Evolutionary conservation across 495 filamentous ascomycete genomes (phyloP), one percentile per base, ranked within the genome.

Genomic region (Aspergillus conjunctus): DNA sequence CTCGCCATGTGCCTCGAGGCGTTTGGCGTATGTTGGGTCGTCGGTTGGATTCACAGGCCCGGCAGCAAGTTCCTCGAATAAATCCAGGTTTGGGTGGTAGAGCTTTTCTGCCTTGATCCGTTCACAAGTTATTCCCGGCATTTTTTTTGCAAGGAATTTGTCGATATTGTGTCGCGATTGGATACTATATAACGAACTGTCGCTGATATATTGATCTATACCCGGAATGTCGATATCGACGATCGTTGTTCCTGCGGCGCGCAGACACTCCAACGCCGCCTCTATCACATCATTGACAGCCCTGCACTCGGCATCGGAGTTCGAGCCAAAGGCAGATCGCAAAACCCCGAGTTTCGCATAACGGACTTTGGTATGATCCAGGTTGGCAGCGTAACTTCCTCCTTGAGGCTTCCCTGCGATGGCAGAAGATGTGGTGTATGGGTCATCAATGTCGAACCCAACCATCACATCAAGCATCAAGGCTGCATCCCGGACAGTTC

Each of bases 401-500:
- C 34, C 34, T 1, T 37, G 1, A 14, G 34, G 34, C 3, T 37
- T 37, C 14, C 34, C 34, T 37, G 34, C 34, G 34, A 37, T 14
- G 34, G 14, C 34, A 0, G 34, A 8, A 0, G 34, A 9, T 1
- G 34, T 37, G 1, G 34, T 37, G 14, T 37, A 37, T 8, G 34
- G 34, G 14, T 37, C 34, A 8, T 37, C 14, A 14, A 14, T 8
- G 34, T 37, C 34, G 34, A 37, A 37, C 14, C 34, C 34, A 14
- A 14, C 34, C 9, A 37, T 37, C 1, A 14, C 34, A 14, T 37
- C 34, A 3, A 37, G 34, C 34, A 37, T 37, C 1, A 37, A 14
- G 1, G 34, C 34, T 37, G 34, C 73, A 64, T 89, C 87, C 9
- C 71, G 67, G 0, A 85, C 69, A 8, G 59, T 77, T 48, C 82